Base-by-base conservation (phyloP, 768 basidiomycete species). In the Clitopilus passeckerianus region DNA sequence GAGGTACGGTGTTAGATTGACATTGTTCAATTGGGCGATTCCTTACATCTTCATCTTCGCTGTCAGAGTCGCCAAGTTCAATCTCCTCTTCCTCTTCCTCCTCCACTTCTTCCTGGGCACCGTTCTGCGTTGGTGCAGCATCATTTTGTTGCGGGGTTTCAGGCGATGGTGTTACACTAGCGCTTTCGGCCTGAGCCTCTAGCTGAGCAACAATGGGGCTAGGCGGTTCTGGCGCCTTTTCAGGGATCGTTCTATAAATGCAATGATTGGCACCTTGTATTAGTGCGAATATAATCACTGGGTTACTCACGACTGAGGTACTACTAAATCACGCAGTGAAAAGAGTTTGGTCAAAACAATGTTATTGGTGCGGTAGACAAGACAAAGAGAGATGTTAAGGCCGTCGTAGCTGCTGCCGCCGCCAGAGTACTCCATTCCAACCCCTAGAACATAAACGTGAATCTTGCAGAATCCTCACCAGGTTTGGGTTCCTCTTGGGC, bases 221-320 rank as follows among this genome's bases (percentile, higher is more conserved):
- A 54, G 78, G 70, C 12, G 79, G 68, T 54, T 73, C 76, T 5
- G 74, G 65, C 24, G 75, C 70, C 64, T 83, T 80, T 59, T 78
- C 65, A 23, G 77, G 64, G 12, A 61, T 65, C 53, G 71, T 70
- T 64, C 77, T 78, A 57, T 56, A 55, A 59, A 52, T 50, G n/a
- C 58, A 57, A 53, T 52, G 57, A 62, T 66, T 61, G 57, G 27
- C 27, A 30, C 27, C 27, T 3, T 30, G 27, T 30, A 30, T 30
- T 30, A 30, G 27, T 30, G 27, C 27, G 27, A 7, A 30, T 4
- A 30, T 30, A 7, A 4, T 30, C 27, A 30, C 27, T 30, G 27
- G 27, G 61, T 24, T 65, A 85, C 86, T 86, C 78, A 87, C 87
- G 82, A 80, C 76, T 84, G 80, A 55, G 81, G 78, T 68, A 77